Evolutionary conservation across 768 basidiomycete genomes (phyloP), one percentile per base, ranked within the genome.

Genomic region (Serendipita sp.): DNA sequence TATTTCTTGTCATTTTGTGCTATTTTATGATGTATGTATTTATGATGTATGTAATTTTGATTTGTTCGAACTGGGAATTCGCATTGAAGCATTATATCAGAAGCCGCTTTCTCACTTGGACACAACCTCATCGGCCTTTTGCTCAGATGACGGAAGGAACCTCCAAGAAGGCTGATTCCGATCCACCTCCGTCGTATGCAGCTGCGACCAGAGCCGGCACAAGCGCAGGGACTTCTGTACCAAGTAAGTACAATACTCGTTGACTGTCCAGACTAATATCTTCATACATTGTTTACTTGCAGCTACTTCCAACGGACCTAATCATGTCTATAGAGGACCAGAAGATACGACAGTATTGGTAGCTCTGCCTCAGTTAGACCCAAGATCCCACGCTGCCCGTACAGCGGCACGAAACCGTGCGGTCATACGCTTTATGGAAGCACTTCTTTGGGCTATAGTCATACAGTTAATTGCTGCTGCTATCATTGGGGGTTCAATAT

Each of bases 311-410:
- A 41, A 41, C 13, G 41, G 5, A 41, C 7, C 41, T 7, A 41
- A 41, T 41, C 41, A 41, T 13, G 41, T 41, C 13, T 41, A 41
- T 41, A 41, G 41, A 13, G 7, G 41, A 41, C 41, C 41, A 41
- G 41, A 41, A 41, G 41, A 41, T 41, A 41, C 41, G 41, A 41
- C 41, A 5, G 41, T 41, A 41, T 41, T 41, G 48, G 48, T 73
- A n/a, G 68, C 78, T 51, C 44, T 80, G 70, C 75, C 76, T 4
- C 76, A 75, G 66, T 77, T 80, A 69, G 80, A 80, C 68, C 78
- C 75, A 7, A 73, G 70, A 44, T 77, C 77, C 30, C 69, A 72
- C 23, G 70, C 78, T 65, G 74, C 78, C 47, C 60, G 77, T 2
- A 71, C 71, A 56, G 72, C 72, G 63, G 79, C 79, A 34, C 69